phyloP scores from a whole-genome alignment of 2,329 filamentous ascomycete genomes.

The Sporothrix luriei region DNA sequence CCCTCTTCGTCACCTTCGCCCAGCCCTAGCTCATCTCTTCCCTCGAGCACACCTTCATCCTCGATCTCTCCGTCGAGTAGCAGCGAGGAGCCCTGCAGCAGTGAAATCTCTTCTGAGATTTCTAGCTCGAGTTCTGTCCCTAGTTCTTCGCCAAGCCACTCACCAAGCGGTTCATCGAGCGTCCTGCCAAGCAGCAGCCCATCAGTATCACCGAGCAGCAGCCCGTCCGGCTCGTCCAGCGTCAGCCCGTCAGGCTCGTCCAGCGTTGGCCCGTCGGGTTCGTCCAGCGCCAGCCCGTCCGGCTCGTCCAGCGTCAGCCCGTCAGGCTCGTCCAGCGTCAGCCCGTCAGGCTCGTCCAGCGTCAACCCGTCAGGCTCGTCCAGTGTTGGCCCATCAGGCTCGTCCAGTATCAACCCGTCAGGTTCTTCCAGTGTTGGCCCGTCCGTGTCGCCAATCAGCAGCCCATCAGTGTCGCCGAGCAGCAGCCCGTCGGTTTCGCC shows the following conservation, averaged over 20 bases:
- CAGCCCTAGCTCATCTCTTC: background rate
- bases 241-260: background rate
- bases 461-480: background rate
- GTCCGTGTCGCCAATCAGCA: background rate
- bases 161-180: background rate
- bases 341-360: background rate
- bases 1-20: background rate
- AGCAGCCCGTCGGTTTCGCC: background rate
- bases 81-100: background rate
- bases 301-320: background rate
- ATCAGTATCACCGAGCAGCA: background rate
- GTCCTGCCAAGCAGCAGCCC: background rate
- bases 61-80: too few species aligned
- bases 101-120: background rate
- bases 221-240: background rate
- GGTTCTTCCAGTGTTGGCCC: background rate
- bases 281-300: background rate
- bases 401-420: background rate
- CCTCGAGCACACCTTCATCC: background rate
- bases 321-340: background rate
- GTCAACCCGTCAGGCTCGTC: background rate
- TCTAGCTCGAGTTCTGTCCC: background rate
- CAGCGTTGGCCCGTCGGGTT: background rate
- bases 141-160: too few species aligned
- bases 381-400: background rate